Evolutionary conservation across 1,139 yeast genomes (phyloP), one percentile per base, ranked within the genome.

Genomic region (Candida sp.): DNA sequence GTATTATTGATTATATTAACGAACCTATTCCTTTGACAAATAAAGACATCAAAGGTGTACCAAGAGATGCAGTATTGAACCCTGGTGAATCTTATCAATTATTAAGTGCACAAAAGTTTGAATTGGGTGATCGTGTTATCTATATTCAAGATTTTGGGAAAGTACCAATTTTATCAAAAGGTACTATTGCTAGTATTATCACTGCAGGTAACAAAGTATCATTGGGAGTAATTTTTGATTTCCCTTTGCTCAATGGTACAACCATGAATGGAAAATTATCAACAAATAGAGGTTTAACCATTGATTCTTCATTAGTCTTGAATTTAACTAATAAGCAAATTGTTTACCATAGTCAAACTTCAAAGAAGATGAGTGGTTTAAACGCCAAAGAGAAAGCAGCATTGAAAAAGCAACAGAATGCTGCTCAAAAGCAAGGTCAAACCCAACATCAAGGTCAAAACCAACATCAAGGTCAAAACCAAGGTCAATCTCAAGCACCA

Each of bases 121-220:
- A 78, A 33, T 73, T 95, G 33, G 99, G 99, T 54, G 98, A 93
- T 58, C 79, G 99, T 48, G 88, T 95, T 34, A 79, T 87, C 30
- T 90, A 88, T 54, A 87, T 90, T 22, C 85, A 87, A 56, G 89
- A 84, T 55, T 83, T 87, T 33, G 98, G 98, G 45, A 90, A 89
- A 58, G 96, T 91, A 12, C 96, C 97, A 32, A 68, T 84, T 45
- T 88, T 86, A 57, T 78, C 90, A 21, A 85, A 87, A 55, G 99
- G 99, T 60, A 90, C 97, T 1, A 96, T 93, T 44, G 86, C 87
- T 43, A 90, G 93, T 4, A 82, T 87, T 51, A 79, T 80, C 38
- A 80, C 89, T 27, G 64, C 77, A 43, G 88, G 88, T 2, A 70
- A 80, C 34, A 73, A 76, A 54, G 74, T 73, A 27, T 71, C 75